Percentiles rank a stretch among this genome's conserved stretches.
These are phyloP conservation scores for Skeletonema marinoi DNA, from an alignment of 108 stramenopile species.

Conservation along the genomic window DNA sequence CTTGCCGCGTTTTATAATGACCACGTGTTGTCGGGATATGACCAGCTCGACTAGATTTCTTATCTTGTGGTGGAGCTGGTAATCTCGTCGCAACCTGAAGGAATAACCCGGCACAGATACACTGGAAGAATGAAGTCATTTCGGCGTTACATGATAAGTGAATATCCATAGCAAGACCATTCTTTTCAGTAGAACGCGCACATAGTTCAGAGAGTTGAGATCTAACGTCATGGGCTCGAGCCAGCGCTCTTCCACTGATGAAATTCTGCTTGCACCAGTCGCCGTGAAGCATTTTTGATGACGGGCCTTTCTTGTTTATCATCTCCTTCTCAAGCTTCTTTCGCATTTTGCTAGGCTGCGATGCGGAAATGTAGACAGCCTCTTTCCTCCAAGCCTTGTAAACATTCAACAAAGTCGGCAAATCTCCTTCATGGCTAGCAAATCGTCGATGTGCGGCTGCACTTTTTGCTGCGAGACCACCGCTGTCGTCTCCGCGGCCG, in stretches of 20 bases:
- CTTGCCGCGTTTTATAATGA: conserved; percentile 91
- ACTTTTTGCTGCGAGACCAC: conserved; percentile 68
- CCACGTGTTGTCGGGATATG: conserved; percentile 78
- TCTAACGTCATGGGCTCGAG: conserved; percentile 72
- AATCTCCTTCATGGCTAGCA: conserved; percentile 90
- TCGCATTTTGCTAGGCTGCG: conserved; percentile 33
- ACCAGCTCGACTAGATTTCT: conserved; percentile 73
- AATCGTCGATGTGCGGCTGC: conserved; percentile 81
- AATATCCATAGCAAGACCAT: conserved; percentile 75
- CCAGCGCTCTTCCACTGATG: conserved; percentile 74
- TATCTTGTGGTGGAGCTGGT: conserved; percentile 56
- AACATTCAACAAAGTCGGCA: conserved; percentile 91
- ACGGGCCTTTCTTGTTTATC: conserved; percentile 43
- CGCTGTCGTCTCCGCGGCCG: conserved; percentile 75
- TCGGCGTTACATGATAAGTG: conserved; percentile 63
- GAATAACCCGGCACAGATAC: conserved; percentile 91
- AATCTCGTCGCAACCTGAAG: conserved; percentile 81
- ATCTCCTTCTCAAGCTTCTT: conserved; percentile 33
- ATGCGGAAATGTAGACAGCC: conserved; percentile 56
- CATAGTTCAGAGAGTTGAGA: conserved; percentile 69
- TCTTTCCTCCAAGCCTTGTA: conserved; percentile 91
- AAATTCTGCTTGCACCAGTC: conserved; percentile 87
- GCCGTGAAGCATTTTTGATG: conserved; percentile 62
- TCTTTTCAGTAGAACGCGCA: conserved; percentile 38
- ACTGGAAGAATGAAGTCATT: conserved; percentile 73